Evolutionary conservation across 441 rosid genomes (phyloP), one percentile per base, ranked within the genome.

Genomic region (Populus trichocarpa): DNA sequence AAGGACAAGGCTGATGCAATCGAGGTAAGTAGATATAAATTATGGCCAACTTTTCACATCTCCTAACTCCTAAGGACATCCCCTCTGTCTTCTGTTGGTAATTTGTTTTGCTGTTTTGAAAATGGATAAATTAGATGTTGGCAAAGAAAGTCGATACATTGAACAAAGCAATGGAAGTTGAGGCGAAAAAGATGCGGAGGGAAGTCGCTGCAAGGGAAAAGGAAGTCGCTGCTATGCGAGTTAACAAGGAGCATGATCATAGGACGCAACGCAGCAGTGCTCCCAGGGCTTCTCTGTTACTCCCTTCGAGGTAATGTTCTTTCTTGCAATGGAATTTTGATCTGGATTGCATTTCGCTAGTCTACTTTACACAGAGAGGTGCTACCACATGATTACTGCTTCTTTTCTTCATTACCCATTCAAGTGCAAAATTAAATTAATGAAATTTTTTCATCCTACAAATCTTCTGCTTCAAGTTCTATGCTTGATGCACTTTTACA

Each of bases 61-160:
- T 6, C 32, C 64, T 3, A 40, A 40, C 50, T 40, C 16, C 14
- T 18, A 73, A 18, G 32, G 22, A 11, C 70, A 36, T 2, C 22
- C 30, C 23, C 9, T 53, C 57, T 69, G 23, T 35, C 33, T 40
- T 67, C 30, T 69, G 33, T 46, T 67, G 33, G 30, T 66, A 72
- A 71, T 82, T 11, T 33, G 12, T 63, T 65, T 35, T 59, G 30
- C 50, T 72, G 53, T 35, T 73, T 71, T 42, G 50, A 22, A 16
- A 80, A 75, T 74, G 40, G 72, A 70, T 70, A 16, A 71, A 66
- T 36, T 81, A 88, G 89, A 88, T 86, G 87, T 68, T 88, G 79
- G 89, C 88, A 40, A 88, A 86, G 89, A 88, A 88, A 81, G 91
- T 88, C n/a, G 89, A 88, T 33, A 86, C 86, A 35, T 79, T 88